Evolutionary conservation across 1,284 basidiomycete species (phyloP), one percentile per base, ranked within the genome.

Genomic region (Schizophyllum amplum): DNA sequence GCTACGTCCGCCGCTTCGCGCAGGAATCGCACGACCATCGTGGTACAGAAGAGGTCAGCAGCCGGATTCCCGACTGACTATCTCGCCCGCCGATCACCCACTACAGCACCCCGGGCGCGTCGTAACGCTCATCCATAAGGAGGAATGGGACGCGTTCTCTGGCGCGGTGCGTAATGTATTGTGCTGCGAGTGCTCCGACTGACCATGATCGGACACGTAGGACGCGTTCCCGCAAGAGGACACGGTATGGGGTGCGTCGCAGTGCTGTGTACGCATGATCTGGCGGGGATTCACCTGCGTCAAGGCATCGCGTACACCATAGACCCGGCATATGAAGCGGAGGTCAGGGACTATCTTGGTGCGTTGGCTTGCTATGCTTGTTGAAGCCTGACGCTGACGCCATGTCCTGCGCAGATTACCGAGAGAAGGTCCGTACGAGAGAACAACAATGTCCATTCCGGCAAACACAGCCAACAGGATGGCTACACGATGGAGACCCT

Each of bases 11-110:
- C 2, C 76, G 92, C 25, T 95, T 95, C 65, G 90, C 92, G 0
- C 92, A 94, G 70, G 80, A 81, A 67, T 93, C 90, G 54, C 89
- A 90, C 70, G 92, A 95, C 64, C 92, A 95, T 70, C 79, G 90
- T 22, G 90, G 90, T 20, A 92, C 90, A 1, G 85, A 83, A 2
- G 83, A 90, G 75, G 89, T 88, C 55, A 51, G 69, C 23, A 4
- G 17, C 33, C 33, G 4, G 13, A 42, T 9, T 3, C 33, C 7
- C 7, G 3, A 9, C 4, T 42, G 22, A 11, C 25, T 27, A 23
- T 11, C 17, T 24, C 25, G 1, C 2, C 24, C 1, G 17, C 7
- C 7, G 13, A 42, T 3, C 11, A 2, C 7, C 33, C 33, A 33
- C n/a, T n/a, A 21, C 25, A 90, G 86, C 80, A 74, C 57, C 90